Percentiles rank a stretch among this genome's conserved stretches.
phyloP scores from a whole-genome alignment of 2,329 filamentous ascomycete species.

The Ilyonectria mors-panacis region DNA sequence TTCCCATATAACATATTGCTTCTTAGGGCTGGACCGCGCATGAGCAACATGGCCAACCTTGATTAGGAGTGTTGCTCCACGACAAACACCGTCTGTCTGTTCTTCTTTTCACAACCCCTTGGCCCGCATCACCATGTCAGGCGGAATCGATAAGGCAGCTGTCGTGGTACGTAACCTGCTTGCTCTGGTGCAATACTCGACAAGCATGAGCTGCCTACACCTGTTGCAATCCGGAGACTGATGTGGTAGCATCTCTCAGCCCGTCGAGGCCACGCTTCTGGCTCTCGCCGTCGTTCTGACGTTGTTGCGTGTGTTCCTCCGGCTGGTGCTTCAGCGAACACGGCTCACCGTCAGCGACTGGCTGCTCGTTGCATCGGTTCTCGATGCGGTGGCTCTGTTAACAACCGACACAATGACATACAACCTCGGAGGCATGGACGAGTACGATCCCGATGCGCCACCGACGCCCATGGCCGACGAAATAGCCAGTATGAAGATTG shows the following conservation, averaged over 20 bases:
- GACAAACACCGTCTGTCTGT: not conserved
- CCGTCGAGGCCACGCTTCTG: slow-evolving; percentile 48
- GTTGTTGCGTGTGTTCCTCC: slow-evolving; percentile 44
- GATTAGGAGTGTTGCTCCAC: not conserved
- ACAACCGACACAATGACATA: slow-evolving; percentile 47
- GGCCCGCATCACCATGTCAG: not conserved
- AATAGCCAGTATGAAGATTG: slow-evolving; percentile 45
- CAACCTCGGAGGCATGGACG: slow-evolving; percentile 48
- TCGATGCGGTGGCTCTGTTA: slow-evolving; percentile 48
- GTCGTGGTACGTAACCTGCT: slow-evolving; percentile 10
- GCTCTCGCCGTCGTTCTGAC: slow-evolving; percentile 38
- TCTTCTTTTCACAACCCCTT: not conserved
- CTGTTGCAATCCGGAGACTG: not conserved
- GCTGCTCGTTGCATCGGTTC: slow-evolving; percentile 45
- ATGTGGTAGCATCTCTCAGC: slow-evolving; percentile 35
- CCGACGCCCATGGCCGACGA: slow-evolving; percentile 28
- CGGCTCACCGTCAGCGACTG: slow-evolving; percentile 51
- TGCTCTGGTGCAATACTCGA: not conserved
- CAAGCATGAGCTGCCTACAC: not conserved
- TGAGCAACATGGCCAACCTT: not conserved
- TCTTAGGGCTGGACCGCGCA: not conserved
- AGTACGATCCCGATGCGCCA: slow-evolving; percentile 39
- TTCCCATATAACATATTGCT: slow-evolving; percentile 10
- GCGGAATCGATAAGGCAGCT: slow-evolving; percentile 1
- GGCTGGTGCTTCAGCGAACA: slow-evolving; percentile 41